Base-by-base conservation (phyloP, 2,329 filamentous ascomycete species). In the Phaeosphaeriaceae sp. region DNA sequence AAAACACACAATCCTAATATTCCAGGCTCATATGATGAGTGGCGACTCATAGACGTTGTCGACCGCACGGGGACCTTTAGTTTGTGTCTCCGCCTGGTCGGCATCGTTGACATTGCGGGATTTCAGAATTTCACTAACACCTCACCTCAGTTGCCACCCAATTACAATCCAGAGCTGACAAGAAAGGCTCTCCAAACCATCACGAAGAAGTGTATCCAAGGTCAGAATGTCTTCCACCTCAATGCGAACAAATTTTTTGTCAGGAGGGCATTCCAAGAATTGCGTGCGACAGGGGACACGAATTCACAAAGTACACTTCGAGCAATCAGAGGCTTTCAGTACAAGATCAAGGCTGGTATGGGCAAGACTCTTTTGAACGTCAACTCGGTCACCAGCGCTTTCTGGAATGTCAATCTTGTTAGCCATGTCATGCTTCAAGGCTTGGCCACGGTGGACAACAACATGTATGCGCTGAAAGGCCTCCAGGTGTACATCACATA, bases 261-360 rank as follows among this genome's bases (percentile, higher is more conserved):
- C 24, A 21, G 42, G 10, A 13, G 15, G 3, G 49, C 30, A 32
- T 22, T 13, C 21, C 24, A 10, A 11, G 23, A 30, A 17, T 15
- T 26, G 15, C n/a, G 35, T 15, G 15, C n/a, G n/a, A n/a, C n/a
- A n/a, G n/a, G 15, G 15, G 11, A 8, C 15, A n/a, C 3, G 13
- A 15, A 40, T n/a, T 4, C 4, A 6, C 2, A n/a, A 2, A n/a
- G 3, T n/a, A 40, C 35, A 13, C 35, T 40, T 17, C 24, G 24
- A 13, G 17, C 47, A 5, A 5, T 49, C 17, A 23, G 47, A 22
- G 54, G 54, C 2, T 52, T 47, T 19, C 51, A 26, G 19, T 46
- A 24, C 48, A 51, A 40, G 15, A 19, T 52, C 24, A 44, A 47
- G 23, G 24, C 28, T n/a, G 49, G 54, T 19, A 52, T 52, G 47